Evolutionary conservation across 495 filamentous ascomycete species (phyloP), one percentile per base, ranked within the genome.

Genomic region (Aspergillus funiculosus): DNA sequence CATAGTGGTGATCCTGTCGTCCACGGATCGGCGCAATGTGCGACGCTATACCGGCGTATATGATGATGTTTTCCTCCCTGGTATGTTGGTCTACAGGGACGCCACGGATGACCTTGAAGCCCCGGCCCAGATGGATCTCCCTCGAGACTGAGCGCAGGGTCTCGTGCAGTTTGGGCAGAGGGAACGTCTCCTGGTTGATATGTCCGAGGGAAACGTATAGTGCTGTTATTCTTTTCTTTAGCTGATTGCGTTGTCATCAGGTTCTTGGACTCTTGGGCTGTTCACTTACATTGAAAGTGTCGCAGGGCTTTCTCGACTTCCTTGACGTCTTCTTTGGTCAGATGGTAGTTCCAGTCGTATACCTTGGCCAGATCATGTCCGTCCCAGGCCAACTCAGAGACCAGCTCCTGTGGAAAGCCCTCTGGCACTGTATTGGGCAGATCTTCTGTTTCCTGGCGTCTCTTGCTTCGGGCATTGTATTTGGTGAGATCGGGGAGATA

Each of bases 71-170:
- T 13, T 85, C 77, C 46, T 78, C 73, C 7, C 67, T 68, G 0
- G 71, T 66, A 57, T 83, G 70, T 1, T 57, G 47, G 32, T 74
- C 66, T 1, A 78, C 60, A 0, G 65, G 65, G 14, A 85, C 59
- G 3, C 82, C 82, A 1, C 78, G 73, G 3, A 86, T 53, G 3
- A 86, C 78, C 27, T 74, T 71, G 63, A 85, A 85, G 2, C 82
- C 81, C 38, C 68, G 73, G 5, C 79, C 80, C 25, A 55, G 57
- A 48, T 83, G 78, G 25, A 82, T 54, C 27, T 79, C 72, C 0
- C 65, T 57, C 2, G 81, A 79, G 17, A 81, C 53, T 0, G 61
- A 53, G 20, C 75, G 66, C 1, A 85, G 61, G 10, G 56, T 61
- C 0, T 52, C 29, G 34, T 69, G 69, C 1, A 82, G 65, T 1